Evolutionary conservation across 331 rosid genomes (phyloP).

Genomic region (Cydonia oblonga): DNA sequence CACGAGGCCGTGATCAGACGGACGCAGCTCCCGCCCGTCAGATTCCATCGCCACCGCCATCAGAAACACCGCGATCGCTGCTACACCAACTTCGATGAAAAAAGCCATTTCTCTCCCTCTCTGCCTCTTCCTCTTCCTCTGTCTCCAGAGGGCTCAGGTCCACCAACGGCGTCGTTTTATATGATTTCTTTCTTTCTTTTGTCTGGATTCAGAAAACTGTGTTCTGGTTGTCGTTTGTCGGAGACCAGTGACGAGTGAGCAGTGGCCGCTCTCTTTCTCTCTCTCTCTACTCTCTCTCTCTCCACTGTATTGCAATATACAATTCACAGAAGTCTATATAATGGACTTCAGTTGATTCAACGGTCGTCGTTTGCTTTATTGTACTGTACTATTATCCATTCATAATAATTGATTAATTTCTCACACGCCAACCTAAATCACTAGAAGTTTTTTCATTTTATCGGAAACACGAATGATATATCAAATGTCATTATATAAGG

Average conservation of each 20-base stretch:
- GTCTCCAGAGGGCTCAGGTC: not conserved
- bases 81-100: slow-evolving; percentile 4
- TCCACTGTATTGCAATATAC: not conserved
- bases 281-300: not conserved
- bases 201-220: not conserved
- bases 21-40: slow-evolving; percentile 52
- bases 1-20: slow-evolving; percentile 70
- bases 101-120: slow-evolving; percentile 16
- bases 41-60: slow-evolving; percentile 16
- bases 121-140: not conserved
- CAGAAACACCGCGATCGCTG: slow-evolving; percentile 2
- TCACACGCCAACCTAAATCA: not conserved
- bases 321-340: not conserved
- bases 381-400: not conserved
- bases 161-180: not conserved
- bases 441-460: too few species aligned
- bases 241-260: not conserved
- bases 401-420: not conserved
- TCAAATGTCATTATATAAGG: too few species aligned
- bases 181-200: not conserved
- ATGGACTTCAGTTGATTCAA: not conserved
- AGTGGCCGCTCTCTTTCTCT: not conserved
- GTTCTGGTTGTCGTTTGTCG: not conserved
- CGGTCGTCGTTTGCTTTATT: not conserved
- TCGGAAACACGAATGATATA: too few species aligned